phyloP scores from a whole-genome alignment of 805 yeast genomes.

The Yarrowia yakushimensis region DNA sequence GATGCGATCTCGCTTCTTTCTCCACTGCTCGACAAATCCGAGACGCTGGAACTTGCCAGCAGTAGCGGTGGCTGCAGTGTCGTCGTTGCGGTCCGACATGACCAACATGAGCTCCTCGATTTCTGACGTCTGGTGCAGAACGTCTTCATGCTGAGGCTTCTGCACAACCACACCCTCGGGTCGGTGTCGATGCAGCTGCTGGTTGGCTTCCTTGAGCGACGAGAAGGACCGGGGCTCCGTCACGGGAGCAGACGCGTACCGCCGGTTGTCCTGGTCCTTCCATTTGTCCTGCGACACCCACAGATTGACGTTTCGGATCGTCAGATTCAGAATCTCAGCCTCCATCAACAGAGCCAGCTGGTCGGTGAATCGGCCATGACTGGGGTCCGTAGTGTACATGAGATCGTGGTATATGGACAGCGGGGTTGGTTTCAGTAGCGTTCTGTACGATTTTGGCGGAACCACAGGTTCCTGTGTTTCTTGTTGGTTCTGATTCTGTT shows the following conservation, averaged over 20 bases:
- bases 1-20: conserved; percentile 59
- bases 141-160: conserved; percentile 60
- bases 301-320: conserved; percentile 73
- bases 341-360: conserved; percentile 76
- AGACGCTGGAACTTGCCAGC: conserved; percentile 75
- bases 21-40: conserved; percentile 81
- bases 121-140: conserved; percentile 73
- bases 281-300: conserved; percentile 49
- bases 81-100: conserved; percentile 39
- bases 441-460: conserved; percentile 70
- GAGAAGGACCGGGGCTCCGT: neutral
- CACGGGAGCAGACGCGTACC: conserved; percentile 29
- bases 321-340: conserved; percentile 75
- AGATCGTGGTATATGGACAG: conserved; percentile 80
- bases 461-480: conserved; percentile 31
- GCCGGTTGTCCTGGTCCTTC: neutral
- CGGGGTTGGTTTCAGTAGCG: conserved; percentile 76
- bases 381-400: conserved; percentile 76
- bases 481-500: neutral
- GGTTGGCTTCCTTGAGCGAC: conserved; percentile 26
- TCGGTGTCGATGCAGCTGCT: conserved; percentile 31
- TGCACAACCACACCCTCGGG: conserved; percentile 39
- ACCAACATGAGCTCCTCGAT: conserved; percentile 87
- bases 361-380: conserved; percentile 66
- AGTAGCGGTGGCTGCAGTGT: conserved; percentile 40